Conservation (phyloP, 1,284 basidiomycete genomes). For the Abortiporus biennis region DNA sequence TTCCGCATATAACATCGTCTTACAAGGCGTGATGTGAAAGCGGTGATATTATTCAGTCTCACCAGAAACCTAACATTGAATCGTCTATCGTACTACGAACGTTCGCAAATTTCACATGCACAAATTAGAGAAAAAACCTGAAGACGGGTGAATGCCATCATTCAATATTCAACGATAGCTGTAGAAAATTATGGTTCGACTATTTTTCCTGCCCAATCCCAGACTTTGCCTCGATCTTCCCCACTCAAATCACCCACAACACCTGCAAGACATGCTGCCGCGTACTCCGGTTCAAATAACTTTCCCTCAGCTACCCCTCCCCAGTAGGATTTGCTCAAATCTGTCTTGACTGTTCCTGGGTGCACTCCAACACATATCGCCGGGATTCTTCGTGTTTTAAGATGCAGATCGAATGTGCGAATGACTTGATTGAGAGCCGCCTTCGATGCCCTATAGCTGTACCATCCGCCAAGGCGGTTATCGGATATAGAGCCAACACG, state of each 20-base stretch:
- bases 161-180: too few species aligned
- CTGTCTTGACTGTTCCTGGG: slow-evolving; percentile 56
- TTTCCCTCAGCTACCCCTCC: slow-evolving; percentile 33
- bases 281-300: slow-evolving; percentile 55
- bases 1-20: too few species aligned
- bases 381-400: slow-evolving; percentile 43
- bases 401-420: slow-evolving; percentile 62
- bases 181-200: slow-evolving; percentile 19
- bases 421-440: slow-evolving; percentile 72
- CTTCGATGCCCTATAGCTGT: slow-evolving; percentile 70
- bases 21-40: too few species aligned
- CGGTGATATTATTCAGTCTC: too few species aligned
- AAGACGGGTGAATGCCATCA: too few species aligned
- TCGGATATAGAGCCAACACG: slow-evolving; percentile 60
- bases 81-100: too few species aligned
- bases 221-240: slow-evolving; percentile 55
- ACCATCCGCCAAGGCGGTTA: slow-evolving; percentile 64
- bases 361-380: slow-evolving; percentile 57
- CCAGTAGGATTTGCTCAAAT: slow-evolving; percentile 46
- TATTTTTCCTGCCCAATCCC: slow-evolving; percentile 66
- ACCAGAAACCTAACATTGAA: too few species aligned
- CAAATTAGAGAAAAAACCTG: too few species aligned
- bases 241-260: slow-evolving; percentile 44
- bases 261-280: slow-evolving; percentile 49
- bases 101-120: too few species aligned